Conservation (phyloP, 108 stramenopile genomes). For the Licmophora abbreviata region DNA sequence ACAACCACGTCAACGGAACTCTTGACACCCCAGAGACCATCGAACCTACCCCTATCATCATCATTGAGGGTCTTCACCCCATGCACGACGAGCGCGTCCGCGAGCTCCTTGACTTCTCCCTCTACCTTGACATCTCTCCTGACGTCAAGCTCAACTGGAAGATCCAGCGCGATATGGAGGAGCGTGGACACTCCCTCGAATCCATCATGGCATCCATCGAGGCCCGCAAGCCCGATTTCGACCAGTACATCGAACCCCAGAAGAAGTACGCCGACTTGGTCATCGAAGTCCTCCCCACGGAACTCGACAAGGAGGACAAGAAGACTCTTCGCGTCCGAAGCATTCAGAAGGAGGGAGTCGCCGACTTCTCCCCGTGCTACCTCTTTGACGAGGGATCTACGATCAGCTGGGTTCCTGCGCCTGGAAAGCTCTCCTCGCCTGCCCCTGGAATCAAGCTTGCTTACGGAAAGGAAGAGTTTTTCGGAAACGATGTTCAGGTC, state of each 20-base stretch:
- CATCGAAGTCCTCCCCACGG: constrained; percentile 94
- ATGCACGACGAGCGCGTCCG: constrained; percentile 92
- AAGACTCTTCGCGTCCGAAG: constrained; percentile 92
- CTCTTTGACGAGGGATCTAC: constrained; percentile 93
- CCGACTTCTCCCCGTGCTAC: constrained; percentile 88
- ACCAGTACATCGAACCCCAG: constrained; percentile 95
- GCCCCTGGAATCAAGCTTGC: constrained; percentile 92
- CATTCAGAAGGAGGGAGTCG: constrained; percentile 91
- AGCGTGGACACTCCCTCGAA: constrained; percentile 94
- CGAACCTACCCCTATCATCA: constrained; percentile 94
- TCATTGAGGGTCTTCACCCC: constrained; percentile 97
- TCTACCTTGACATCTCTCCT: constrained; percentile 95
- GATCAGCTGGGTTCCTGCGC: constrained; percentile 86
- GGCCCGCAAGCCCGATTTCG: constrained; percentile 94
- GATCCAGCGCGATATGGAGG: constrained; percentile 97
- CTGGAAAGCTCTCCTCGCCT: constrained; percentile 84
- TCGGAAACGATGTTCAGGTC: constrained; percentile 76
- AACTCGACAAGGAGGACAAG: constrained; percentile 87
- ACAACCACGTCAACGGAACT: constrained; percentile 99
- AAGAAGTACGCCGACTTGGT: constrained; percentile 85
- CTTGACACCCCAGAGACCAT: constrained; percentile 93
- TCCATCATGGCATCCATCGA: constrained; percentile 96
- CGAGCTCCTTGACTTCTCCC: constrained; percentile 93
- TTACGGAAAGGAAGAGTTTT: constrained; percentile 84
- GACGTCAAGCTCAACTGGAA: constrained; percentile 99